Base-by-base conservation (phyloP, 345 rosid species). In the Eucalyptus victrix region DNA sequence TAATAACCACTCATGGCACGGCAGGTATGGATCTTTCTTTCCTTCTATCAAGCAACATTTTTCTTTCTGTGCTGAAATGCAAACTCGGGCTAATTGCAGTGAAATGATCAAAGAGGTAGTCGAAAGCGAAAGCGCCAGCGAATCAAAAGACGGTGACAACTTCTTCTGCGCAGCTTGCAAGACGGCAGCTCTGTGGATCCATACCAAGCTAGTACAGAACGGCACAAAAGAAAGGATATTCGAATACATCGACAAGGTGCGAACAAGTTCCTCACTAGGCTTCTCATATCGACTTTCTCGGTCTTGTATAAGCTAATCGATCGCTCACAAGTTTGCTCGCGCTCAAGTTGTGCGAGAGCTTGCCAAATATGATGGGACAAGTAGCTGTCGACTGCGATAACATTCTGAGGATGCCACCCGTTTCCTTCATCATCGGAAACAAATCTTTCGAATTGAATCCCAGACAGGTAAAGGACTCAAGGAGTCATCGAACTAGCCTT, bases 101-200 rank as follows among this genome's bases (percentile, higher is more conserved):
- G 10, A 19, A 49, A 76, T 80, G 56, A 92, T 92, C 30, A 89
- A 92, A 90, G 92, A 90, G 65, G 87, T 89, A 42, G 91, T 88
- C 40, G 89, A 91, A 72, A 87, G 92, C n/a, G 86, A 83, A 91
- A 88, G 87, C 3, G 32, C 44, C 6, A 34, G 88, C 7, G 58
- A 80, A 28, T 81, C 90, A 45, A 44, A 90, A 13, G 60, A 62
- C 23, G 89, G 89, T 13, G 91, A 89, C 67, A 90, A 88, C 89
- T 67, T 90, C 23, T 42, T 90, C n/a, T 94, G 97, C 65, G 89
- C 94, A 28, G 91, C 93, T 85, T 94, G 95, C 58, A 94, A 93
- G 94, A 93, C 92, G 94, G 88, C 92, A 16, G 94, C 92, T 83
- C 90, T 91, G 88, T 92, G 96, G 95, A 90, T 93, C 89, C 95